Base-by-base conservation (phyloP, 371 early-diverging fungal species). In the Apophysomyces trapeziformis region DNA sequence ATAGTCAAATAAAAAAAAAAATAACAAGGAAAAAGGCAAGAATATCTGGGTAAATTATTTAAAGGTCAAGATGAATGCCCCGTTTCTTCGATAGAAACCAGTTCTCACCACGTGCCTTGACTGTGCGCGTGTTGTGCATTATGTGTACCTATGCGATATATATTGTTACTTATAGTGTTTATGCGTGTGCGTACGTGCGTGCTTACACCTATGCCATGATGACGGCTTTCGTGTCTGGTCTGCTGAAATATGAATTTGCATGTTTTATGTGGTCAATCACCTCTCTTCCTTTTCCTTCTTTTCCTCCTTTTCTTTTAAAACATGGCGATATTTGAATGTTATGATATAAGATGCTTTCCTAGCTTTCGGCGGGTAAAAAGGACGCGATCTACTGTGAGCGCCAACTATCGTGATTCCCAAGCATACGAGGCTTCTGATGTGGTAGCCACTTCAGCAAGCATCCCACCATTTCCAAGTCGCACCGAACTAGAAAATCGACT, bases 1-100 rank as follows among this genome's bases (percentile, higher is more conserved):
- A 73, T 76, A 38, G 84, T 83, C 21, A 83, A 83, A 75, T 83
- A 77, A 74, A 68, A 21, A 37, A 21, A 37, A 36, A n/a, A 63
- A 36, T 26, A 11, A 44, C 21, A 46, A 50, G 21, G 21, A 32
- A 50, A 21, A 9, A 21, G 54, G 21, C 9, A 11, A 50, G 21
- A 50, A 7, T 50, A 35, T 16, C 16, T 50, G 21, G 13, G 13
- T 18, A 5, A 12, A 12, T 14, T 47, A 14, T 47, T 11, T 8
- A 41, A 13, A 9, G n/a, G 54, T 21, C 54, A 21, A 21, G 54
- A 26, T 21, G 54, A 16, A 21, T 26, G 21, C 16, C 9, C 21
- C 2, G 9, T 21, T 50, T n/a, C 21, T 18, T 21, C 21, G 21
- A 50, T 7, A n/a, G 9, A n/a, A 21, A n/a, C 54, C 21, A 21